Conservation (phyloP, 768 basidiomycete genomes). For the Boletus subcaerulescens region DNA sequence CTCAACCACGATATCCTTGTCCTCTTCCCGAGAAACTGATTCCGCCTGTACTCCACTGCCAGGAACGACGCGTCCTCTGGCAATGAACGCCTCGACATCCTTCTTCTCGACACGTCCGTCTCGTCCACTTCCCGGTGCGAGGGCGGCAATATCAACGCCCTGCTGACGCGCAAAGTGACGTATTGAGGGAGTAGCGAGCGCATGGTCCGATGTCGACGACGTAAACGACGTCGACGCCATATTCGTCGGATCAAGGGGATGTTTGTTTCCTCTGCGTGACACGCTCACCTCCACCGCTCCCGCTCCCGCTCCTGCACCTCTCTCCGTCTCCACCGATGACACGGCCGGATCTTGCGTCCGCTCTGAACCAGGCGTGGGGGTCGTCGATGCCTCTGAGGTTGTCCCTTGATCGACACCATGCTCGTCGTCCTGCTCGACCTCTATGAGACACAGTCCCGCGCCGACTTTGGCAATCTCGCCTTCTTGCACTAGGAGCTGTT, state of each 20-base stretch:
- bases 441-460: conserved; percentile 71
- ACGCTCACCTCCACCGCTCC: background rate
- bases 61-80: conserved; percentile 7
- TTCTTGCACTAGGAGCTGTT: conserved; percentile 70
- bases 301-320: background rate
- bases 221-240: conserved; percentile 9
- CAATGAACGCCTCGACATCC: conserved; percentile 67
- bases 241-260: conserved; percentile 61
- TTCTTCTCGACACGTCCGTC: conserved; percentile 70
- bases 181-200: conserved; percentile 74
- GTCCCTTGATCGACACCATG: background rate
- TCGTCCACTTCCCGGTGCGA: conserved; percentile 70
- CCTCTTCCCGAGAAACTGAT: conserved; percentile 20
- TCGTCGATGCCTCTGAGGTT: background rate
- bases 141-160: conserved; percentile 53
- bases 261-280: background rate
- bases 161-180: conserved; percentile 71
- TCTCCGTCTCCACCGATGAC: background rate
- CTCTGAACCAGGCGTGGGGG: background rate
- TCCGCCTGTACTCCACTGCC: background rate
- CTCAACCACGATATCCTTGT: conserved; percentile 63
- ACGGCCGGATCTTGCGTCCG: conserved; percentile 15
- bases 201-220: conserved; percentile 27
- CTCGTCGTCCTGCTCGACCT: conserved; percentile 61
- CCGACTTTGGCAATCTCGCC: conserved; percentile 87